Conservation (phyloP, 108 stramenopile genomes). For the Fragilariopsis cylindrus region DNA sequence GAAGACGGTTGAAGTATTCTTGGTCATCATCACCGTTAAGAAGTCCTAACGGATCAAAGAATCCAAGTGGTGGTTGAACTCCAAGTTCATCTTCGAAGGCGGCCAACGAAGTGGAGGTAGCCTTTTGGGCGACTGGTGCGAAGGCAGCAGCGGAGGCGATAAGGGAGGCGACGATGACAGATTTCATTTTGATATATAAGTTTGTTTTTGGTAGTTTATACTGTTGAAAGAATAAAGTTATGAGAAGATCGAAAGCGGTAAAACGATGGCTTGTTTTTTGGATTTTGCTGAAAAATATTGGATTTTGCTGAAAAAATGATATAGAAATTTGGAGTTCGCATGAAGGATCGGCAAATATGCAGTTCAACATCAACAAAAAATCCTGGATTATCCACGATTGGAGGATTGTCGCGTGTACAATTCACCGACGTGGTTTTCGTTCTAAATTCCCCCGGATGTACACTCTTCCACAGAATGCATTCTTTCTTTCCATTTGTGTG, state of each 20-base stretch:
- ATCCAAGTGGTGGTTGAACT: conserved; percentile 85
- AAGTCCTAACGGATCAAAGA: conserved; percentile 78
- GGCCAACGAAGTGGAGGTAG: conserved; percentile 46
- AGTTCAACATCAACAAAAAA: no score
- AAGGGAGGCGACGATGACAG: conserved; percentile 51
- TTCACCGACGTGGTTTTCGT: no score
- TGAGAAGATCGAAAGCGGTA: no score
- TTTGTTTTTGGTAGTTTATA: conserved; percentile 11
- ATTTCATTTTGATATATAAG: conserved; percentile 44
- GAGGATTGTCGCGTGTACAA: no score
- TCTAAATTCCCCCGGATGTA: no score
- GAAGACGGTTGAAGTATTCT: conserved; percentile 64
- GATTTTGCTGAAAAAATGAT: no score
- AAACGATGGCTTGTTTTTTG: no score
- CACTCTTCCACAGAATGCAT: neutral
- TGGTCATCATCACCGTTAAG: conserved; percentile 42
- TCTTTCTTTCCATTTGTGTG: neutral
- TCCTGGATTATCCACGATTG: no score
- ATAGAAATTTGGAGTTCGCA: no score
- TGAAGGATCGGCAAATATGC: no score
- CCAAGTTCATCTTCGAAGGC: conserved; percentile 84
- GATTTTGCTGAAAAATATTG: no score
- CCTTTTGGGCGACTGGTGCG: conserved; percentile 48
- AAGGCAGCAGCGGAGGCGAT: conserved; percentile 60
- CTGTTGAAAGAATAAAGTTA: no score